Conservation (phyloP, 2,329 filamentous ascomycete genomes). For the Pseudogymnoascus sp. region DNA sequence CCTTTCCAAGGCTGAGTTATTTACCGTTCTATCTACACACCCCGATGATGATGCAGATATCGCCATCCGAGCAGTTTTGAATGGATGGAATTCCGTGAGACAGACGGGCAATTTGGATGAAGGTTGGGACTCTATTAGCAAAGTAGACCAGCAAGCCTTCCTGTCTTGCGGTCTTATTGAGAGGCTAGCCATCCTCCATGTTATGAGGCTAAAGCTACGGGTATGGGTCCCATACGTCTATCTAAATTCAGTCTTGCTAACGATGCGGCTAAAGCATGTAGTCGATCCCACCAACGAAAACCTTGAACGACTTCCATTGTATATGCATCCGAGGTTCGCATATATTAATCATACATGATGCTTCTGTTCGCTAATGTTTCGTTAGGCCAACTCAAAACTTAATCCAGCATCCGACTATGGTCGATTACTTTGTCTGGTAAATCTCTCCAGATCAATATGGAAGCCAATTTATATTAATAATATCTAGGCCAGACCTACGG, state of each 20-base stretch:
- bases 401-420: not conserved
- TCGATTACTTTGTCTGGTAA: slow-evolving; percentile 1
- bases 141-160: not conserved
- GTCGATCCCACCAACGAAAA: not conserved
- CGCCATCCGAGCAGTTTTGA: not conserved
- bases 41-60: not conserved
- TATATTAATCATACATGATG: not conserved
- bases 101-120: not conserved
- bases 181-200: not conserved
- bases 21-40: not conserved
- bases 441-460: not conserved
- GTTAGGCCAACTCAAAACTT: not conserved
- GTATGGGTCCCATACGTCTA: not conserved
- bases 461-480: not conserved
- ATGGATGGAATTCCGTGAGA: not conserved
- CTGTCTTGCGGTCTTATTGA: slow-evolving; percentile 1
- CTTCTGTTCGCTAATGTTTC: not conserved
- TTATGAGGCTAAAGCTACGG: slow-evolving; percentile 2
- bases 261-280: not conserved
- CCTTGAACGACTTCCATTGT: not conserved
- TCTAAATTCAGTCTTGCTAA: not conserved
- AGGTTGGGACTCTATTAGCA: not conserved
- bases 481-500: not conserved
- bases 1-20: not conserved
- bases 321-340: not conserved